A percentile compares a stretch with the other conserved stretches of the same genome.
These are phyloP conservation scores for Saposhnikovia divaricata DNA, from an alignment of 129 eudicot species.

Conservation along the genomic window DNA sequence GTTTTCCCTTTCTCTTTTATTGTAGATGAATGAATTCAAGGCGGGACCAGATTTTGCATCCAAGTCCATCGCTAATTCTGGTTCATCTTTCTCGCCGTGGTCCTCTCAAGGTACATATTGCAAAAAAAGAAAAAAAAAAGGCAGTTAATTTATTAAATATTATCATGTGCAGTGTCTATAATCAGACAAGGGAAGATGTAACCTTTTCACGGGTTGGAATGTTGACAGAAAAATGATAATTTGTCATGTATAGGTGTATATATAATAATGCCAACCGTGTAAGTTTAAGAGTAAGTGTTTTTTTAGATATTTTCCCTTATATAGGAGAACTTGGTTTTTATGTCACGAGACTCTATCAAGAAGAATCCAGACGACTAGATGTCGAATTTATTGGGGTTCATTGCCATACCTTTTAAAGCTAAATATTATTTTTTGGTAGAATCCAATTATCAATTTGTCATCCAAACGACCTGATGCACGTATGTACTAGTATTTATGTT, in stretches of 20 bases:
- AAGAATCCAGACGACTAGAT: background rate
- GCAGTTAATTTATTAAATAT: conserved; percentile 8
- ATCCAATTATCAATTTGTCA: background rate
- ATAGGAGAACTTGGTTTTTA: background rate
- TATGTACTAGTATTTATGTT: background rate
- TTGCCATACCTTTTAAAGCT: background rate
- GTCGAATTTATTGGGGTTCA: background rate
- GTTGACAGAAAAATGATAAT: conserved; percentile 23
- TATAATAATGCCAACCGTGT: background rate
- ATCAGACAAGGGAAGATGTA: conserved; percentile 29
- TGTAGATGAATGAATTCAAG: conserved; percentile 81
- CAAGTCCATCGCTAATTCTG: conserved; percentile 62
- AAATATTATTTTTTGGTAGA: background rate
- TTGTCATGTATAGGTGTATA: conserved; percentile 24
- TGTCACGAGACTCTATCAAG: conserved; percentile 3
- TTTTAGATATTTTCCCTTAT: background rate
- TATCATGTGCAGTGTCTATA: conserved; percentile 25
- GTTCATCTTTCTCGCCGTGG: conserved; percentile 75
- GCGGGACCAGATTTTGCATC: conserved; percentile 72
- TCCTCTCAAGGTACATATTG: conserved; percentile 48
- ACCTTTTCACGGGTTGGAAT: conserved; percentile 41
- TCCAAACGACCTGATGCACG: background rate
- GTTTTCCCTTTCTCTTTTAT: background rate
- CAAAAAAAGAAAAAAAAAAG: background rate
- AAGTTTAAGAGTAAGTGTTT: background rate